Evolutionary conservation across 306 rosid species (phyloP), one percentile per base, ranked within the genome.

Genomic region (Fagus crenata): DNA sequence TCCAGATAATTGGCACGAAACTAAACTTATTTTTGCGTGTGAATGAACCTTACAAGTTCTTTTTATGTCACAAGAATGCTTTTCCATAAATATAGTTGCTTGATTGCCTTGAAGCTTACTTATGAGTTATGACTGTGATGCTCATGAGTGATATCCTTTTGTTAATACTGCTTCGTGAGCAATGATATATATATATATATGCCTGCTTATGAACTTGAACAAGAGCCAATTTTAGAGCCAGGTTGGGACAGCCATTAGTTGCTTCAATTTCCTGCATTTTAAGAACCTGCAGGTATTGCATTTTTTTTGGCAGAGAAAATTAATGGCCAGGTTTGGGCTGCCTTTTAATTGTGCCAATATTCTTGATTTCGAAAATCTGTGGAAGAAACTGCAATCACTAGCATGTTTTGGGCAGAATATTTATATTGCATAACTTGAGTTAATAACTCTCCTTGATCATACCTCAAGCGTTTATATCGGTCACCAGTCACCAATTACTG

Each of bases 11-110:
- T 53, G 80, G 63, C 73, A 8, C n/a, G 46, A 78, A 55, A 22
- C 58, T 36, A 75, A n/a, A 33, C 11, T 49, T 13, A 33, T 40
- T 70, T 78, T 79, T 67, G 67, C 71, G 83, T 83, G 86, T 76
- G 86, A 77, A 83, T 58, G 74, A 39, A 74, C 49, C 65, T 49
- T 42, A 61, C 63, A 71, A 67, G 71, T 36, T 81, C 12, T 17
- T 49, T 53, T 39, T 12, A 18, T 36, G 42, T 72, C 2, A 31
- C 35, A 22, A 59, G 71, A 71, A 55, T 80, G 76, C 76, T 49
- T 42, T 65, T 72, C 71, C 58, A 13, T 22, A 4, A 7, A 40
- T 73, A 42, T 64, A 39, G 65, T 53, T 53, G 82, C 65, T 28
- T 71, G 41, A 1, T 58, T 32, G 49, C 13, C 18, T 7, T 39